Base-by-base conservation (phyloP, 2,329 filamentous ascomycete species). In the Xylariaceae sp. region DNA sequence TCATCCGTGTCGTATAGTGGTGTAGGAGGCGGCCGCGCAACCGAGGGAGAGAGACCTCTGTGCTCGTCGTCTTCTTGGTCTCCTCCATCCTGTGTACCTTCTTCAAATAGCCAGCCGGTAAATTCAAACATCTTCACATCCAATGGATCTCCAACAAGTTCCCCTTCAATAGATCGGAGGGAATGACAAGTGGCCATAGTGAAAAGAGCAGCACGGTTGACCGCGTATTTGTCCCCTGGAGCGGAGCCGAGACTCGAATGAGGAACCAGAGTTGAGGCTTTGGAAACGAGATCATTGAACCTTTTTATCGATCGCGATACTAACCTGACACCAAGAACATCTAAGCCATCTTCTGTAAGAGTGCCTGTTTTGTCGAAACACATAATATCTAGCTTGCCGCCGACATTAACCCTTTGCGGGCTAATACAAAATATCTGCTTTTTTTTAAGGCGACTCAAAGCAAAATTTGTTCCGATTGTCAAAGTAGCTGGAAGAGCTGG, bases 351-450 rank as follows among this genome's bases (percentile, higher is more conserved):
- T 72, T 97, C 94, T 0, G 94, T 99, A 48, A 99, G 77, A 0
- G 94, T 99, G n/a, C 94, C 94, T 0, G 94, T 99, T 75, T 99
- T 99, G 75, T 99, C 94, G 61, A 99, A 99, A 72, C 93, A 97
- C 75, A 99, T 89, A 9, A 97, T 84, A 68, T 99, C 94, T 3
- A 99, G 77, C 72, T 97, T 97, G 43, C 95, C 94, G 13, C 90
- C 94, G 5, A 99, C 92, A 66, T 97, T 99, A 51, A 99, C 93
- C 65, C 94, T 84, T 67, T 99, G 94, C 0, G 95, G 94, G 62
- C 93, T 97, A 66, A 97, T 99, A 68, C 94, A 99, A 68, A 96
- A 99, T 30, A 99, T 97, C 36, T 92, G 83, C 70, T 95, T 92
- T 59, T 87, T 84, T 73, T 92, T 96, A 24, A 99, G 78, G 21